Evolutionary conservation across 2,329 filamentous ascomycete species (phyloP).

Genomic region (Laburnicola sp.): DNA sequence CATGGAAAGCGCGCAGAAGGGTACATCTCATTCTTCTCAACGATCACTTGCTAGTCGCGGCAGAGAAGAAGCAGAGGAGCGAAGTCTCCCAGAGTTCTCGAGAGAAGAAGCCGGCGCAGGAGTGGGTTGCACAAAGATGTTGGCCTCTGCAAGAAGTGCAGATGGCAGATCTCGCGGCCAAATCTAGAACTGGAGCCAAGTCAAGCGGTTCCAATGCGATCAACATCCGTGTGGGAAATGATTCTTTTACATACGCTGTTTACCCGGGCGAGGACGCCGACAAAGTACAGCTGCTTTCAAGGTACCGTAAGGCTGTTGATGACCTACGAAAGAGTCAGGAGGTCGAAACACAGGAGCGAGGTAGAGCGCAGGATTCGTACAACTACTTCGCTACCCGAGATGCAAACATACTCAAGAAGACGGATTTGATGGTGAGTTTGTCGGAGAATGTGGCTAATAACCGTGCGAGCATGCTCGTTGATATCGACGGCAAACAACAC

Average conservation of each 20-base stretch:
- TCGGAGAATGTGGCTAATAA: conserved; percentile 72
- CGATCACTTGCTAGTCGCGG: conserved; percentile 89
- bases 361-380: conserved; percentile 80
- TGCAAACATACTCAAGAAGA: conserved; percentile 74
- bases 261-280: conserved; percentile 78
- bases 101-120: conserved; percentile 52
- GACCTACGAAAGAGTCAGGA: conserved; percentile 84
- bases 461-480: conserved; percentile 74
- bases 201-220: conserved; percentile 77
- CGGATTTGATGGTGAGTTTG: conserved; percentile 75
- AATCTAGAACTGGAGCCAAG: conserved; percentile 50
- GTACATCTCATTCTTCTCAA: conserved; percentile 93
- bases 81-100: conserved; percentile 61
- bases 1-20: conserved; percentile 87
- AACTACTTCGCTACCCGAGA: conserved; percentile 83
- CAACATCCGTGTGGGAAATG: conserved; percentile 84
- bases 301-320: conserved; percentile 90
- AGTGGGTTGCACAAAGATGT: conserved; percentile 89
- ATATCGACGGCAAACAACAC: conserved; percentile 95
- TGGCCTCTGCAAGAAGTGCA: conserved; percentile 93
- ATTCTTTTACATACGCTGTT: conserved; percentile 92
- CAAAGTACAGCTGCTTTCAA: conserved; percentile 79
- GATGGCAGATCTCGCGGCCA: conserved; percentile 77
- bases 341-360: conserved; percentile 83
- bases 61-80: conserved; percentile 87